Evolutionary conservation across 176 grass and related monocot genomes (phyloP).

Genomic region (Dactylis glomerata): DNA sequence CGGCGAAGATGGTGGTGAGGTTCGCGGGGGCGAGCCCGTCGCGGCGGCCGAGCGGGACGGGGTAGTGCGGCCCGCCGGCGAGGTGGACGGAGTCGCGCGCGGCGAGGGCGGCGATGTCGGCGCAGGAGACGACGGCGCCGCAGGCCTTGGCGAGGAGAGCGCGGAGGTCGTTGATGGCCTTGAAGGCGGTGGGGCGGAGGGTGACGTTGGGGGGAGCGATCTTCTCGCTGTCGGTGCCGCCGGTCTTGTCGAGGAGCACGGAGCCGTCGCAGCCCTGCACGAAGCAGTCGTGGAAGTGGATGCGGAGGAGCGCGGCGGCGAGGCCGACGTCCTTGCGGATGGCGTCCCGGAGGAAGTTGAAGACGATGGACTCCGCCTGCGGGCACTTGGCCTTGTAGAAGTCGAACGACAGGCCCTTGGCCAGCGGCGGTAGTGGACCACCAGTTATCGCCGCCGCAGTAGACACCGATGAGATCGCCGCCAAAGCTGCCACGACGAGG

Average conservation of each 20-base stretch:
- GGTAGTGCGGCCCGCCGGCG: constrained; percentile 39
- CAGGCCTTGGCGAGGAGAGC: constrained; percentile 33
- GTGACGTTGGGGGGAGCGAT: constrained; percentile 27
- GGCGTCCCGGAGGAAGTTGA: constrained; percentile 12
- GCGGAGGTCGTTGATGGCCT: constrained; percentile 67
- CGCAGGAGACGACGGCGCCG: constrained; percentile 69
- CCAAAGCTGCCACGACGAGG: no score
- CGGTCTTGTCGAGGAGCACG: constrained; percentile 31
- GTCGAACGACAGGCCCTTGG: constrained; percentile 45
- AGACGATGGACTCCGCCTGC: constrained; percentile 35
- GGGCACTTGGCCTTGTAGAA: constrained; percentile 66
- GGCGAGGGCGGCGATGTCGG: constrained; percentile 56
- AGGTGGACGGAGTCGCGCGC: constrained; percentile 44
- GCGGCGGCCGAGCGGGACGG: constrained; percentile 44
- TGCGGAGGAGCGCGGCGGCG: constrained; percentile 56
- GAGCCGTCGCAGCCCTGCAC: constrained; percentile 86
- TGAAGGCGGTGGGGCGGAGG: constrained; percentile 51
- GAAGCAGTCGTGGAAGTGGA: constrained; percentile 96
- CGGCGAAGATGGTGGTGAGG: accelerated
- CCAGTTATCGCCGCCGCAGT: no score
- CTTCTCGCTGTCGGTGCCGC: constrained; percentile 47
- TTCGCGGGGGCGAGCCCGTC: constrained; percentile 24
- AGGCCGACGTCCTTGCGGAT: constrained; percentile 50
- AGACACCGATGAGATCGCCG: no score
- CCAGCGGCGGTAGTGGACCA: neutral